A percentile compares a stretch with the other conserved stretches of the same genome.
These are phyloP conservation scores for Penicillium janthinellum DNA, from an alignment of 2,329 filamentous ascomycete genomes.

Conservation along the genomic window DNA sequence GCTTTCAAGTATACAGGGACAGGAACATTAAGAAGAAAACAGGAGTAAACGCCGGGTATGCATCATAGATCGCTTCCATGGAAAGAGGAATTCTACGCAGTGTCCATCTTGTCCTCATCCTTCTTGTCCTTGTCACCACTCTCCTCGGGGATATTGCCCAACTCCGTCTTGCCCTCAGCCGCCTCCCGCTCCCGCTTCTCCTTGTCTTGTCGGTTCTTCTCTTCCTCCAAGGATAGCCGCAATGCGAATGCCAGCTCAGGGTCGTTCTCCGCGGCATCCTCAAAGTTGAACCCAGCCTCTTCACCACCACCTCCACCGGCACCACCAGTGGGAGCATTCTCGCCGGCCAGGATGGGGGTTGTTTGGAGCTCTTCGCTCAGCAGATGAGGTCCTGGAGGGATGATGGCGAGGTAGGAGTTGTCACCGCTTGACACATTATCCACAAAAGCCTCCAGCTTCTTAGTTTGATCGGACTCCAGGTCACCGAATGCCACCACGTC, in stretches of 20 bases:
- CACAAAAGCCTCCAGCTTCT: conserved; percentile 92
- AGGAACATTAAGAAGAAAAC: conserved; percentile 16
- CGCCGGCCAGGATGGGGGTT: conserved; percentile 85
- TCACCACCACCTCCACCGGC: conserved; percentile 53
- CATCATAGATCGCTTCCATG: conserved; percentile 36
- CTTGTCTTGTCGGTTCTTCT: conserved; percentile 90
- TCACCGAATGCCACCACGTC: conserved; percentile 97
- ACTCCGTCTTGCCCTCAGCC: conserved; percentile 69
- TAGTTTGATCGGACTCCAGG: conserved; percentile 80
- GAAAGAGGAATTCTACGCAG: conserved; percentile 57
- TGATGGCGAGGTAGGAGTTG: conserved; percentile 85
- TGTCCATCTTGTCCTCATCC: conserved; percentile 84
- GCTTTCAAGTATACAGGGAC: conserved; percentile 25
- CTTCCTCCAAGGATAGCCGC: conserved; percentile 97
- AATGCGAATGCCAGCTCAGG: conserved; percentile 92
- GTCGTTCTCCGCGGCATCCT: conserved; percentile 80
- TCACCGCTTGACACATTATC: conserved; percentile 89
- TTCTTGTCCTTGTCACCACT: conserved; percentile 60
- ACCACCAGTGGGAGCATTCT: conserved; percentile 62
- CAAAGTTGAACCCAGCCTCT: conserved; percentile 66
- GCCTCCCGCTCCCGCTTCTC: conserved; percentile 74
- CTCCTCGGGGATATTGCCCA: conserved; percentile 83
- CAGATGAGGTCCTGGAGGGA: conserved; percentile 86
- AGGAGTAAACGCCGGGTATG: conserved; percentile 41
- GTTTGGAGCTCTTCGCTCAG: conserved; percentile 89